A percentile compares a stretch with the other conserved stretches of the same genome.
Evolutionary conservation across 495 filamentous ascomycete genomes (phyloP).

Genomic region (Penicillium silybi): DNA sequence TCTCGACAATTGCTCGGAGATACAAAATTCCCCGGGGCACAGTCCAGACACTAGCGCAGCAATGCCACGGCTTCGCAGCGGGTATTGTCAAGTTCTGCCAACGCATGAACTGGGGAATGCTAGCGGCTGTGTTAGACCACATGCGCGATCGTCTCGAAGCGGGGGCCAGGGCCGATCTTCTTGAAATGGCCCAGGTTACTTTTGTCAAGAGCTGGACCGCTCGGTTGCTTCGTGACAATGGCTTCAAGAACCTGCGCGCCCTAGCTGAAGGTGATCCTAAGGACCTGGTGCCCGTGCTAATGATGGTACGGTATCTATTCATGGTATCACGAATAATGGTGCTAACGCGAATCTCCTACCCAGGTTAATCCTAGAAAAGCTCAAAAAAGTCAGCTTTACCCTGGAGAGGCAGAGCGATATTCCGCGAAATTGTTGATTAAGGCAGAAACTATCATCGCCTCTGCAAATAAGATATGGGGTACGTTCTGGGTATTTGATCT

Average conservation of each 20-base stretch:
- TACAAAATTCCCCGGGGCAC: conserved; percentile 66
- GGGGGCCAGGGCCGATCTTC: conserved; percentile 67
- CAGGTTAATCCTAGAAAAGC: conserved; percentile 50
- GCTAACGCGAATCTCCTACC: background rate
- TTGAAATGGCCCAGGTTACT: conserved; percentile 69
- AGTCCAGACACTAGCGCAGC: conserved; percentile 69
- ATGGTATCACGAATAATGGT: background rate
- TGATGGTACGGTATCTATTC: conserved; percentile 47
- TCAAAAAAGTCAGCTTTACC: conserved; percentile 53
- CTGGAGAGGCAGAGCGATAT: conserved; percentile 59
- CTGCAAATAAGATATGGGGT: conserved; percentile 74
- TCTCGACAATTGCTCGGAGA: conserved; percentile 64
- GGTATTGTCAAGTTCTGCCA: conserved; percentile 75
- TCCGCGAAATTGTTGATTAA: conserved; percentile 60
- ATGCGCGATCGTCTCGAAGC: conserved; percentile 72
- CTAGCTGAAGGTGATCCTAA: conserved; percentile 65
- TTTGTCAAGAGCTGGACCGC: conserved; percentile 78
- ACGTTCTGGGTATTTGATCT: conserved; percentile 11
- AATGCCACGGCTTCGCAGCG: conserved; percentile 74
- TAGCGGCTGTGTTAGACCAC: conserved; percentile 73
- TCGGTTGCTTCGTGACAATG: conserved; percentile 72
- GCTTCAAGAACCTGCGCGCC: conserved; percentile 61
- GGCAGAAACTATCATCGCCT: conserved; percentile 64
- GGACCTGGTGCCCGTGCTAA: conserved; percentile 64
- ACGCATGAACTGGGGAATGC: conserved; percentile 68